Percentiles rank a stretch among this genome's conserved stretches.
phyloP scores from a whole-genome alignment of 768 basidiomycete species.

The Pleurotus cornucopiae region DNA sequence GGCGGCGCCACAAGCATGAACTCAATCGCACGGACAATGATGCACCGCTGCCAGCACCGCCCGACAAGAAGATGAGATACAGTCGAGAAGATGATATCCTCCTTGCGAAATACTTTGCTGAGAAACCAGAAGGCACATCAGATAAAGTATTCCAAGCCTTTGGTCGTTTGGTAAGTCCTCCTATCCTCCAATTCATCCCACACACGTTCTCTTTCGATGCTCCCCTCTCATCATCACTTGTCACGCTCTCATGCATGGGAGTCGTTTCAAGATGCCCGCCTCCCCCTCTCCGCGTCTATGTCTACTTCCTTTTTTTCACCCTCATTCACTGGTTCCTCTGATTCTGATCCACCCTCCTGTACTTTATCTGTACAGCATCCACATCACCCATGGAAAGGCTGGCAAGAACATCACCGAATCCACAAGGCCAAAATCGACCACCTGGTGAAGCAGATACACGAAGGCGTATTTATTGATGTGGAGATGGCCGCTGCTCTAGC shows the following conservation, averaged over 20 bases:
- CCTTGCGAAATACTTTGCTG: slow-evolving; percentile 70
- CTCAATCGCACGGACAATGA: slow-evolving; percentile 61
- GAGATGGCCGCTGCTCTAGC: slow-evolving; percentile 11
- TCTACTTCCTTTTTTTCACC: too few relatives aligned
- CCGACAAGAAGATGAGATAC: slow-evolving; percentile 88
- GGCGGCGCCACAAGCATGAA: slow-evolving; percentile 85
- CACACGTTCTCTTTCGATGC: neutral
- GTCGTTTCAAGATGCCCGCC: too few relatives aligned
- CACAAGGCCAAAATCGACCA: slow-evolving; percentile 86
- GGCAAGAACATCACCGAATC: slow-evolving; percentile 89
- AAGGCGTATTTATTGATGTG: slow-evolving; percentile 48
- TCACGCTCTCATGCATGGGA: too few relatives aligned
- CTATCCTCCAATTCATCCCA: neutral
- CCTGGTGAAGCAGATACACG: slow-evolving; percentile 55
- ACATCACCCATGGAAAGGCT: slow-evolving; percentile 92
- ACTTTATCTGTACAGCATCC: slow-evolving; percentile 49
- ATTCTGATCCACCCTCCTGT: neutral
- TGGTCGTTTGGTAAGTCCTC: slow-evolving; percentile 53
- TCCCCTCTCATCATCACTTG: too few relatives aligned
- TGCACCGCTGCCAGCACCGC: slow-evolving; percentile 68
- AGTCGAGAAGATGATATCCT: slow-evolving; percentile 75
- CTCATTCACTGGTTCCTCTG: neutral
- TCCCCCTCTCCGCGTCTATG: too few relatives aligned
- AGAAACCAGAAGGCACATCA: slow-evolving; percentile 74
- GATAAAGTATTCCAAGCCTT: slow-evolving; percentile 85